Evolutionary conservation across 305 asterid species (phyloP), one percentile per base, ranked within the genome.

Genomic region (Fraxinus ornus): DNA sequence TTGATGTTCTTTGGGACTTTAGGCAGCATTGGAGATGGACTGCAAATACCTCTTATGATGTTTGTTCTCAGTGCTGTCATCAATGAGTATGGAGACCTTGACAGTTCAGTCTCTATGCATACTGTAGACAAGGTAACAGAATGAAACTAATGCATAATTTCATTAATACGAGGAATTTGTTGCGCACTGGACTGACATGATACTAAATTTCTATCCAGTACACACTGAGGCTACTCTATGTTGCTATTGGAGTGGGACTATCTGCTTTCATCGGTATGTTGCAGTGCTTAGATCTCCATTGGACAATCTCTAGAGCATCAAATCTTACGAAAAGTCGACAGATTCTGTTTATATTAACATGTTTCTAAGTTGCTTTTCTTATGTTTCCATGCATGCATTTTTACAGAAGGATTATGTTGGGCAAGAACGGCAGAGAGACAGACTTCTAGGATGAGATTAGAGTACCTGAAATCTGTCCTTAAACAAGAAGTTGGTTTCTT

Each of bases 371-470:
- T 52, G 22, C 5, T 17, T 68, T 3, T 3, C n/a, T 77, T 2
- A 71, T 73, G 26, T 10, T 7, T 22, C n/a, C 33, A 24, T 1
- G 32, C 19, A 28, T 60, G 79, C 4, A 10, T 60, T 66, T 68
- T 83, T 82, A 39, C 90, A 92, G 97, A 94, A 78, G 98, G 97
- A 81, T 55, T 92, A 19, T 92, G 95, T 75, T 94, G 97, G 98
- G 95, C 98, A 76, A 92, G 97, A 89, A 94, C 97, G 3, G 97
- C 97, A 41, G 98, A 94, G 86, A 91, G 98, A 82, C 98, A 92
- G 86, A 90, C 91, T 70, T 92, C 98, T 47, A 37, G 92, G 74
- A 91, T 94, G 95, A 90, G 98, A 88, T 28, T 91, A 15, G 95
- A 90, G 84, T 92, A 92, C 87, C 94, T 92, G 7, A 92, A 88